Conservation (phyloP, 768 basidiomycete species). For the Pleurotus eryngii region DNA sequence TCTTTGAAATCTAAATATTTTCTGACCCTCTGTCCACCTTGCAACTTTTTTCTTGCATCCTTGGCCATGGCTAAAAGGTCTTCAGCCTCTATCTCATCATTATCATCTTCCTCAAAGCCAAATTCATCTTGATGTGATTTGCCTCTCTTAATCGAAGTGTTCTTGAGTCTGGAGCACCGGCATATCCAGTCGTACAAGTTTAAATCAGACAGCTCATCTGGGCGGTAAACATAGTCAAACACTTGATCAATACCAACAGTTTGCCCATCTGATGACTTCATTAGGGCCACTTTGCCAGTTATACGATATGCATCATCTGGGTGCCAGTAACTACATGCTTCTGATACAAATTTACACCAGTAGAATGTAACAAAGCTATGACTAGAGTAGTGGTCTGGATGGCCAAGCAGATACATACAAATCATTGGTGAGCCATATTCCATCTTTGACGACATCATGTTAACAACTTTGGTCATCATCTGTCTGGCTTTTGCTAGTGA, state of each 20-base stretch:
- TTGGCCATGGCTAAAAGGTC: neutral
- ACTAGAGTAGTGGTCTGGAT: slow-evolving; percentile 29
- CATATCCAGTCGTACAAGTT: slow-evolving; percentile 16
- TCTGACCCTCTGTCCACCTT: neutral
- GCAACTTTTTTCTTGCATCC: neutral
- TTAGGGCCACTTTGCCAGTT: slow-evolving; percentile 17
- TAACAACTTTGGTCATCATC: slow-evolving; percentile 25
- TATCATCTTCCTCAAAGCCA: neutral
- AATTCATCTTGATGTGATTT: neutral
- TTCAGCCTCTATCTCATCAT: neutral
- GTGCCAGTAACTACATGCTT: slow-evolving; percentile 12
- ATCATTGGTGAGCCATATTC: slow-evolving; percentile 28
- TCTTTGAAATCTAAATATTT: neutral
- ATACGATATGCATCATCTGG: slow-evolving; percentile 5
- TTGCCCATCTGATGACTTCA: slow-evolving; percentile 11
- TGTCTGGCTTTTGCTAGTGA: slow-evolving; percentile 15
- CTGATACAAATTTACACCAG: slow-evolving; percentile 13
- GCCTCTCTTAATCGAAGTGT: neutral
- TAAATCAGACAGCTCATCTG: slow-evolving; percentile 10
- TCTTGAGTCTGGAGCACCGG: neutral
- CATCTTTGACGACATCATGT: slow-evolving; percentile 22
- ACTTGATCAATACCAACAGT: slow-evolving; percentile 18
- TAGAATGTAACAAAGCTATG: slow-evolving; percentile 12
- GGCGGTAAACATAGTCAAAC: slow-evolving; percentile 13
- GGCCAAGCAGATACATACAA: slow-evolving; percentile 5